Evolutionary conservation across 179 eudicot genomes (phyloP).

Genomic region (Gypsophila paniculata): DNA sequence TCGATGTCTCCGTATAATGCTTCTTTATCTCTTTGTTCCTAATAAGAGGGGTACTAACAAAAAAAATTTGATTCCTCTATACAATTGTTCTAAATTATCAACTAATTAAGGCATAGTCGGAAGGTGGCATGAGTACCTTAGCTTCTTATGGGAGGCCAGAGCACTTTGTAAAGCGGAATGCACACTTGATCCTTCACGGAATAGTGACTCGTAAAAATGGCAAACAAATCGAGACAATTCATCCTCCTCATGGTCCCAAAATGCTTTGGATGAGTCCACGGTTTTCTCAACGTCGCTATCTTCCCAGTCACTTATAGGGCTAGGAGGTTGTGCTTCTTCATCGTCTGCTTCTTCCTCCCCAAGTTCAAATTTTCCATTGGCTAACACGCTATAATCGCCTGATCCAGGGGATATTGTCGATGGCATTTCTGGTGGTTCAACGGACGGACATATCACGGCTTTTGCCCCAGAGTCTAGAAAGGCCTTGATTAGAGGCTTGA

Average conservation of each 20-base stretch:
- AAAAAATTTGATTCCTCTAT: conserved; percentile 12
- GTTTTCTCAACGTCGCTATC: conserved; percentile 73
- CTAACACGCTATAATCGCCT: conserved; percentile 53
- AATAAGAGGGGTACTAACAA: background rate
- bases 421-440: conserved; percentile 76
- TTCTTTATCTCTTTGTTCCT: background rate
- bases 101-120: conserved; percentile 42
- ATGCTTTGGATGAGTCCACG: conserved; percentile 41
- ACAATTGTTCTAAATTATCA: conserved; percentile 1
- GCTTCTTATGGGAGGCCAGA: conserved; percentile 59
- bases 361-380: conserved; percentile 87
- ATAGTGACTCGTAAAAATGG: conserved; percentile 60
- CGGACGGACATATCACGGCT: conserved; percentile 80
- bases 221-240: conserved; percentile 70
- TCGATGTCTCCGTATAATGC: conserved; percentile 12
- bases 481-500: conserved; percentile 66
- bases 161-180: conserved; percentile 62
- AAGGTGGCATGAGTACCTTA: conserved; percentile 78
- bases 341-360: conserved; percentile 90
- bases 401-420: conserved; percentile 64
- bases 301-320: conserved; percentile 93
- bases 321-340: conserved; percentile 54
- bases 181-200: conserved; percentile 56
- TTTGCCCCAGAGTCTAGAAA: conserved; percentile 87
- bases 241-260: conserved; percentile 84